A percentile compares a stretch with the other conserved stretches of the same genome.
Conservation (phyloP, 2,329 filamentous ascomycete species). For the Ophiostoma sp. region DNA sequence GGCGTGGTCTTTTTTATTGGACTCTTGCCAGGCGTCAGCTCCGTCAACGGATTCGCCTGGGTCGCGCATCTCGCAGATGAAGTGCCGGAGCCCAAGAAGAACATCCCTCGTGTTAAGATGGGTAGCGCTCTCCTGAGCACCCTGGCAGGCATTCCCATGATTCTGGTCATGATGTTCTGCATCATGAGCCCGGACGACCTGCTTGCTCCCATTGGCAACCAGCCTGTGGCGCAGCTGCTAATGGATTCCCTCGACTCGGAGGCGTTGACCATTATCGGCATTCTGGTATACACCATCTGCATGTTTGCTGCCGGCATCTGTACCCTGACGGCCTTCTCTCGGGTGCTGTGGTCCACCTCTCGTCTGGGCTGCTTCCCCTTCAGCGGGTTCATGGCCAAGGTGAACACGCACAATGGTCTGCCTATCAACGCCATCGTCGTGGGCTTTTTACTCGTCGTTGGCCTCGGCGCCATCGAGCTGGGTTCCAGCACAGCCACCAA, state of each 20-base stretch:
- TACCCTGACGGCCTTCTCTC: not conserved
- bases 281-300: not conserved
- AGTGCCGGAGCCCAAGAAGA: not conserved
- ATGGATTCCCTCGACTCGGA: slow-evolving; percentile 5
- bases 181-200: slow-evolving; percentile 13
- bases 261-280: slow-evolving; percentile 11
- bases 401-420: not conserved
- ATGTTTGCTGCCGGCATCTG: slow-evolving; percentile 1
- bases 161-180: slow-evolving; percentile 17
- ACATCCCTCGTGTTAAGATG: slow-evolving; percentile 13
- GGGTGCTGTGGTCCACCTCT: slow-evolving; percentile 13
- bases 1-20: slow-evolving; percentile 18
- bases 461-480: slow-evolving; percentile 11
- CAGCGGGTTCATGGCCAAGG: not conserved
- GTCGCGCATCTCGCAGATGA: slow-evolving; percentile 15
- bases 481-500: slow-evolving; percentile 12
- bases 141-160: slow-evolving; percentile 10
- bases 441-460: not conserved
- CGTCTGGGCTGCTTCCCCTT: slow-evolving; percentile 8
- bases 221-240: slow-evolving; percentile 13
- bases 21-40: not conserved
- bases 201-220: not conserved
- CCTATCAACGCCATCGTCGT: slow-evolving; percentile 15
- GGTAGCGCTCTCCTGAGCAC: not conserved
- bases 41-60: slow-evolving; percentile 15